Conservation (phyloP, 371 early-diverging fungal genomes). For the Homolaphlyctis polyrhiza region DNA sequence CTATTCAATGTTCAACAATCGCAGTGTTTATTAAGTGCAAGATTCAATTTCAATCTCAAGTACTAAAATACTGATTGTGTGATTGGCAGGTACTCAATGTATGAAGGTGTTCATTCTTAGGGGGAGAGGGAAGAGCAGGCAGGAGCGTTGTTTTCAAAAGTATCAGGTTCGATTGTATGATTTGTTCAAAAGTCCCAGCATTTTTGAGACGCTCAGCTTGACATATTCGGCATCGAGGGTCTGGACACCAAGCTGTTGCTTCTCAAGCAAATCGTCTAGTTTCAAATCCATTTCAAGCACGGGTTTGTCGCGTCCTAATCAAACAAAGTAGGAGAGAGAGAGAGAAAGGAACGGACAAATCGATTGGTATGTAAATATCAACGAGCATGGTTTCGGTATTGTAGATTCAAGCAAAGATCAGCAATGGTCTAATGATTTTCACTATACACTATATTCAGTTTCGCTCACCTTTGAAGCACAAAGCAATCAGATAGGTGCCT, state of each 20-base stretch:
- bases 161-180: not conserved
- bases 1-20: no score
- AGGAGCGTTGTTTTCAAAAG: not conserved
- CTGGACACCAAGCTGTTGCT: slow-evolving; percentile 89
- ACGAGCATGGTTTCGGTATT: not conserved
- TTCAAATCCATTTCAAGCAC: slow-evolving; percentile 94
- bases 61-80: no score
- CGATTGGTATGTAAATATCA: not conserved
- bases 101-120: no score
- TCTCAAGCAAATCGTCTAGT: slow-evolving; percentile 89
- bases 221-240: slow-evolving; percentile 90
- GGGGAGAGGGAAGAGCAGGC: not conserved
- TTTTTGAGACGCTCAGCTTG: slow-evolving; percentile 61
- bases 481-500: slow-evolving; percentile 82
- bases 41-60: no score
- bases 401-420: no score
- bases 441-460: no score
- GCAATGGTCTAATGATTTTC: no score
- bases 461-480: slow-evolving; percentile 85
- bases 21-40: no score
- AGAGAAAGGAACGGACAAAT: not conserved
- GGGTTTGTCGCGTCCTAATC: slow-evolving; percentile 78
- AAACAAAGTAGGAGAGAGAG: no score
- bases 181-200: slow-evolving; percentile 28
- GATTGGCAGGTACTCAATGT: no score